Evolutionary conservation across 2,329 filamentous ascomycete genomes (phyloP).

Genomic region (Pezicula rhizophila): DNA sequence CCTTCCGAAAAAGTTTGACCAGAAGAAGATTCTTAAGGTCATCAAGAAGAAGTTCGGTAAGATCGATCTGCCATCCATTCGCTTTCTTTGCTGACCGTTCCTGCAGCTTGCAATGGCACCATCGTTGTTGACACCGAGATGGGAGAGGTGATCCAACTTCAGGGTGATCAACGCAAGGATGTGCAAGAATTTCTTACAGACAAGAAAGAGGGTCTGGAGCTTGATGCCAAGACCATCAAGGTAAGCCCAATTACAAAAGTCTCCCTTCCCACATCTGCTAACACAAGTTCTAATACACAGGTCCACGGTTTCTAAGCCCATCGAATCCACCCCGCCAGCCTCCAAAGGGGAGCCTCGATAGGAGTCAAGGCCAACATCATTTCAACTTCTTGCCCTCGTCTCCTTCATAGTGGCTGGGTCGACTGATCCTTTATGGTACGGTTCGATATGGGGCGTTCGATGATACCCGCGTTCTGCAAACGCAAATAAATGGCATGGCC

Average conservation of each 20-base stretch:
- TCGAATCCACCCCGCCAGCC: slow-evolving; percentile 30
- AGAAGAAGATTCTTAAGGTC: slow-evolving; percentile 99
- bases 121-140: slow-evolving; percentile 94
- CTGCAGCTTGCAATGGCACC: slow-evolving; percentile 95
- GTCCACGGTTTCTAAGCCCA: slow-evolving; percentile 58
- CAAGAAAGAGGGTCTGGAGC: slow-evolving; percentile 89
- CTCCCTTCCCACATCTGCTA: slow-evolving; percentile 3
- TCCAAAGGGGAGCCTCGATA: slow-evolving; percentile 24
- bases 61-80: slow-evolving; percentile 23
- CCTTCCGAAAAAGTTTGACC: slow-evolving; percentile 97
- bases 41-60: slow-evolving; percentile 99
- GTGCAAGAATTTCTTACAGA: slow-evolving; percentile 95
- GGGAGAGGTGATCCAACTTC: slow-evolving; percentile 99
- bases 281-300: slow-evolving; percentile 25
- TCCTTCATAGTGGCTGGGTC: slow-evolving; percentile 20
- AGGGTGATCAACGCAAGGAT: slow-evolving; percentile 98
- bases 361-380: slow-evolving; percentile 20
- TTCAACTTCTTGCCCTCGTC: slow-evolving; percentile 26
- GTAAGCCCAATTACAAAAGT: slow-evolving; percentile 36
- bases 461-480: slow-evolving; percentile 29
- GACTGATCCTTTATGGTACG: slow-evolving; percentile 17
- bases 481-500: slow-evolving; percentile 17
- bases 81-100: slow-evolving; percentile 15
- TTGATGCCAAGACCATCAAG: slow-evolving; percentile 97
- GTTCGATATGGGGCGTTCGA: slow-evolving; percentile 27